Percentiles rank a stretch among this genome's conserved stretches.
These are phyloP conservation scores for Psophocarpus tetragonolobus DNA, from an alignment of 306 rosid species.

Conservation along the genomic window DNA sequence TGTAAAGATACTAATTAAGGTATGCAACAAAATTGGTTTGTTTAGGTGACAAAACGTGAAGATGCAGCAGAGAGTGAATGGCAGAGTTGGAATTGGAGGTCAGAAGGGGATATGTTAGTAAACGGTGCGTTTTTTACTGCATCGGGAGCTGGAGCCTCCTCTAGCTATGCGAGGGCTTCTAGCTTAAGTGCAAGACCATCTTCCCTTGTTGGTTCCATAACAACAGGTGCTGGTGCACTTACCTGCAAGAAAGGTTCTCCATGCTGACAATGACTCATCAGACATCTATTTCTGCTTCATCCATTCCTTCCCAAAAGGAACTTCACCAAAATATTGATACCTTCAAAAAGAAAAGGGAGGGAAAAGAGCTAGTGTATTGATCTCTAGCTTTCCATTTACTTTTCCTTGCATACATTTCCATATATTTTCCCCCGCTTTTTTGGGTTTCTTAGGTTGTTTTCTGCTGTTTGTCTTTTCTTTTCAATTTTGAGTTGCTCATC, in stretches of 20 bases:
- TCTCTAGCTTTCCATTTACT: slow-evolving; percentile 18
- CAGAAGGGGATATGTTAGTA: slow-evolving; percentile 73
- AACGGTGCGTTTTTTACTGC: slow-evolving; percentile 88
- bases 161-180: slow-evolving; percentile 89
- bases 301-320: slow-evolving; percentile 23
- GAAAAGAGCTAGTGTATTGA: neutral
- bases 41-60: slow-evolving; percentile 88
- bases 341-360: slow-evolving; percentile 25
- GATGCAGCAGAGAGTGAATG: slow-evolving; percentile 85
- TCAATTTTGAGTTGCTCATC: slow-evolving; percentile 17
- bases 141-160: slow-evolving; percentile 87
- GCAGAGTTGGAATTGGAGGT: slow-evolving; percentile 91
- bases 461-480: neutral
- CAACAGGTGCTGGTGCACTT: slow-evolving; percentile 68
- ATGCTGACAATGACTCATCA: slow-evolving; percentile 52
- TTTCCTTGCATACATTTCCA: slow-evolving; percentile 25
- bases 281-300: neutral
- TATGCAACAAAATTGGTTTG: neutral
- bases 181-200: slow-evolving; percentile 92
- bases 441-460: slow-evolving; percentile 27
- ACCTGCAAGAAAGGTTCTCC: slow-evolving; percentile 71
- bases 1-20: neutral
- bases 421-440: slow-evolving; percentile 14
- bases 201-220: slow-evolving; percentile 71
- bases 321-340: neutral